Conservation (phyloP, 805 yeast genomes). For the Yarrowia bubula region DNA sequence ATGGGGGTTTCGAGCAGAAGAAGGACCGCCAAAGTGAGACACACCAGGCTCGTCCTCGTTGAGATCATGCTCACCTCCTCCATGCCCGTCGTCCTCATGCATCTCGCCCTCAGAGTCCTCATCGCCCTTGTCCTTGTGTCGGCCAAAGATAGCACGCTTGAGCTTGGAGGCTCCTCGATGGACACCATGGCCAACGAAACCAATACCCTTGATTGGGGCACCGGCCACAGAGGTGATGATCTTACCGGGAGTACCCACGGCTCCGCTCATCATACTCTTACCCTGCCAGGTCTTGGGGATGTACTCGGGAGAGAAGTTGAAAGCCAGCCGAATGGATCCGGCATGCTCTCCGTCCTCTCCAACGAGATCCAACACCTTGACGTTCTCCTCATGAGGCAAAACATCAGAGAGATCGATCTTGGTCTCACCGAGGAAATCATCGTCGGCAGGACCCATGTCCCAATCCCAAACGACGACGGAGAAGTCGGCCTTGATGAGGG, state of each 20-base stretch:
- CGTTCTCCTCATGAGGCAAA: slow-evolving; percentile 55
- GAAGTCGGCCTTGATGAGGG: slow-evolving; percentile 60
- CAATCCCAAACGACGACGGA: slow-evolving; percentile 71
- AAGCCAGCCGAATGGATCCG: slow-evolving; percentile 61
- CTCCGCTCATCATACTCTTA: slow-evolving; percentile 32
- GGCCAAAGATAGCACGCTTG: slow-evolving; percentile 32
- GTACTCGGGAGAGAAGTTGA: slow-evolving; percentile 70
- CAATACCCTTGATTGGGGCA: slow-evolving; percentile 52
- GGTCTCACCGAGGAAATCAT: slow-evolving; percentile 76
- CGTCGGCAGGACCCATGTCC: slow-evolving; percentile 88
- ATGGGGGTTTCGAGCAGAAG: slow-evolving; percentile 23
- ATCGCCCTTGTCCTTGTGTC: slow-evolving; percentile 30
- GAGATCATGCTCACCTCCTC: slow-evolving; percentile 10
- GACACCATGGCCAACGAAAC: slow-evolving; percentile 47
- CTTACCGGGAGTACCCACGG: slow-evolving; percentile 40
- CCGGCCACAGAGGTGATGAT: slow-evolving; percentile 50
- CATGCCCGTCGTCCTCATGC: not conserved
- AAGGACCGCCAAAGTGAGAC: slow-evolving; percentile 19
- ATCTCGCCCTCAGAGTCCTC: slow-evolving; percentile 4
- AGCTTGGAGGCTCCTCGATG: slow-evolving; percentile 30
- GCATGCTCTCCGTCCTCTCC: slow-evolving; percentile 45
- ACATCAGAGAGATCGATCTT: slow-evolving; percentile 56
- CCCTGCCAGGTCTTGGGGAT: slow-evolving; percentile 40
- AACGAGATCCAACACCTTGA: slow-evolving; percentile 51
- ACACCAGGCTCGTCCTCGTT: not conserved